Percentiles rank a stretch among this genome's conserved stretches.
Evolutionary conservation across 805 yeast genomes (phyloP).

Genomic region (Nakazawaea ishiwadae): DNA sequence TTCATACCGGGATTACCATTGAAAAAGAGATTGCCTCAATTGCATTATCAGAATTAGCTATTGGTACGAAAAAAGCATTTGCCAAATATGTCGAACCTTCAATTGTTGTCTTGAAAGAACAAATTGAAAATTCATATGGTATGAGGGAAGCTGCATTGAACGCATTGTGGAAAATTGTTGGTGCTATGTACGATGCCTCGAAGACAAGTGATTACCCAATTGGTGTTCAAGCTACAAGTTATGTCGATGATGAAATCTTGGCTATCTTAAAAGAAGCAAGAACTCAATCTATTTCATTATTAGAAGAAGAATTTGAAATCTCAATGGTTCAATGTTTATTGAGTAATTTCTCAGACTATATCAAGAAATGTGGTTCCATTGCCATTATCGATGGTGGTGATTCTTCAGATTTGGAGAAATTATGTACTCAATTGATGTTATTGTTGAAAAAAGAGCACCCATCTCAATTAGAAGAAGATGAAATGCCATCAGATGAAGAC

Average conservation of each 20-base stretch:
- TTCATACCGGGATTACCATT: conserved; percentile 91
- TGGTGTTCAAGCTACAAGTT: conserved; percentile 59
- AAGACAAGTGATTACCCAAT: conserved; percentile 51
- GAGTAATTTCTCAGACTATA: conserved; percentile 66
- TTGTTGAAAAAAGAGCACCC: conserved; percentile 79
- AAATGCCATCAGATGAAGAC: conserved; percentile 37
- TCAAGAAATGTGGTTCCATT: conserved; percentile 68
- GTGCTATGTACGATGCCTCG: conserved; percentile 57
- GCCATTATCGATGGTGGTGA: conserved; percentile 60
- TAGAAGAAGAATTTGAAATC: conserved; percentile 80
- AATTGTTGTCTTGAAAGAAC: conserved; percentile 57
- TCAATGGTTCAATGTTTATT: conserved; percentile 75
- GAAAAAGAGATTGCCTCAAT: conserved; percentile 96
- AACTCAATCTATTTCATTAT: conserved; percentile 52
- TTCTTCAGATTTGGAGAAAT: conserved; percentile 52
- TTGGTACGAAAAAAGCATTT: conserved; percentile 80
- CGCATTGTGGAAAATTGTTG: conserved; percentile 78
- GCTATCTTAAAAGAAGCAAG: conserved; percentile 64
- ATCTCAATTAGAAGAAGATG: conserved; percentile 75
- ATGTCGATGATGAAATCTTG: conserved; percentile 53
- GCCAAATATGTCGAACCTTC: conserved; percentile 72
- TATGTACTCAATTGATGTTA: conserved; percentile 68
- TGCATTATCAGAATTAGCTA: conserved; percentile 82
- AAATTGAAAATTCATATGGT: conserved; percentile 83
- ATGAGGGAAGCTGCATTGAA: conserved; percentile 82